phyloP scores from a whole-genome alignment of 768 basidiomycete genomes.

The Phlegmacium glaucopus region DNA sequence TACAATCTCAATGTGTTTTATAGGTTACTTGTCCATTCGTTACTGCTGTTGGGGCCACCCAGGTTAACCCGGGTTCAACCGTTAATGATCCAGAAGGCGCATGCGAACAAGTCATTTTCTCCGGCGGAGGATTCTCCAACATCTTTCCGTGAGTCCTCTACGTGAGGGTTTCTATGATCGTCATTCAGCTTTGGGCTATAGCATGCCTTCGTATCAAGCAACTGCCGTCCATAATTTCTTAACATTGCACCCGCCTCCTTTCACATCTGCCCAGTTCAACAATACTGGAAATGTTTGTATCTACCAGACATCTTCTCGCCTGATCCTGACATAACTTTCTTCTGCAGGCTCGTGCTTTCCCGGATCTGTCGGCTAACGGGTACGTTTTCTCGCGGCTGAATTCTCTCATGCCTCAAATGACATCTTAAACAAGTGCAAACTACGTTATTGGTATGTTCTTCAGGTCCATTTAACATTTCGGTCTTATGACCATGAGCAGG shows the following conservation, averaged over 20 bases:
- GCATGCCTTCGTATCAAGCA: slow-evolving; percentile 41
- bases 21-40: slow-evolving; percentile 46
- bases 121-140: slow-evolving; percentile 51
- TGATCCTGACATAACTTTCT: neutral
- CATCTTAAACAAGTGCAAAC: slow-evolving; percentile 26
- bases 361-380: slow-evolving; percentile 53
- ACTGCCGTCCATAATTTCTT: slow-evolving; percentile 38
- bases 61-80: slow-evolving; percentile 40
- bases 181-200: neutral
- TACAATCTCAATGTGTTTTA: neutral
- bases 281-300: slow-evolving; percentile 36
- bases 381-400: slow-evolving; percentile 9
- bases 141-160: slow-evolving; percentile 31
- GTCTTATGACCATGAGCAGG: no score
- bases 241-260: slow-evolving; percentile 37
- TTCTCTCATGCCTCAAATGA: neutral
- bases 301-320: neutral
- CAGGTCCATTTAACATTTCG: no score
- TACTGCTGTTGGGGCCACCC: slow-evolving; percentile 51
- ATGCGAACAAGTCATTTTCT: slow-evolving; percentile 43
- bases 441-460: slow-evolving; percentile 38
- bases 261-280: slow-evolving; percentile 39
- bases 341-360: slow-evolving; percentile 45
- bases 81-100: slow-evolving; percentile 43
- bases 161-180: neutral